A percentile compares a stretch with the other conserved stretches of the same genome.
phyloP scores from a whole-genome alignment of 352 stramenopile genomes.

The Pythium vanterpoolii region DNA sequence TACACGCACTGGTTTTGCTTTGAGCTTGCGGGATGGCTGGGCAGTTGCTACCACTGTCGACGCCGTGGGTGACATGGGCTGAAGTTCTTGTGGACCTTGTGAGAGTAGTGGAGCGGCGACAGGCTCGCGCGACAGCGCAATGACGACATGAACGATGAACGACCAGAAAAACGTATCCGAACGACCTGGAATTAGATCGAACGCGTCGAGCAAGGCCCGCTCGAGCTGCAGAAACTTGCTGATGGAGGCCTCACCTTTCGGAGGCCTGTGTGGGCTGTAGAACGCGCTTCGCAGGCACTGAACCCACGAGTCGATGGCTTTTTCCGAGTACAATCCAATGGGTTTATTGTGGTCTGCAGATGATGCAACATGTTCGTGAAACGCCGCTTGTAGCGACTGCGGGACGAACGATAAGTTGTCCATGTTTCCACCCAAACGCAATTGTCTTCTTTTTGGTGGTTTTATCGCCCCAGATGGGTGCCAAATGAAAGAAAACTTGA shows the following conservation, averaged over 20 bases:
- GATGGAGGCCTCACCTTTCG: conserved; percentile 11
- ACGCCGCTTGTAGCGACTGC: not conserved
- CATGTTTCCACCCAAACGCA: too few relatives aligned
- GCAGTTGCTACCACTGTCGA: not conserved
- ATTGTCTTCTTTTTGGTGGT: too few relatives aligned
- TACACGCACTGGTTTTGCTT: conserved; percentile 16
- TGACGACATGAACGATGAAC: conserved; percentile 38
- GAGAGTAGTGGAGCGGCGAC: not conserved
- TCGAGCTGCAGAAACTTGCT: conserved; percentile 63
- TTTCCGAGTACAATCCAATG: not conserved
- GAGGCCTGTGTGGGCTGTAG: conserved; percentile 17
- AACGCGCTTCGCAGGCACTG: conserved; percentile 20
- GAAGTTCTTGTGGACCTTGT: not conserved
- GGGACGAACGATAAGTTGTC: conserved; percentile 9
- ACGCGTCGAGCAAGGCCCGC: conserved; percentile 25
- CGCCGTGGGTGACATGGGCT: not conserved
- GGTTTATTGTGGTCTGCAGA: not conserved
- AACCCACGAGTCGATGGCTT: conserved; percentile 13
- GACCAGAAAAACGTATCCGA: conserved; percentile 25
- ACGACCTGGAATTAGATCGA: conserved; percentile 12
- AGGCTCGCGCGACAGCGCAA: conserved; percentile 31
- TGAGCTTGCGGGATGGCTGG: conserved; percentile 33
- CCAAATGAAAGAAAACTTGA: too few relatives aligned
- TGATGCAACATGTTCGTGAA: not conserved
- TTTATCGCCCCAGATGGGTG: too few relatives aligned